phyloP scores from a whole-genome alignment of 257 asterid genomes.

The Solanum clarkiae region DNA sequence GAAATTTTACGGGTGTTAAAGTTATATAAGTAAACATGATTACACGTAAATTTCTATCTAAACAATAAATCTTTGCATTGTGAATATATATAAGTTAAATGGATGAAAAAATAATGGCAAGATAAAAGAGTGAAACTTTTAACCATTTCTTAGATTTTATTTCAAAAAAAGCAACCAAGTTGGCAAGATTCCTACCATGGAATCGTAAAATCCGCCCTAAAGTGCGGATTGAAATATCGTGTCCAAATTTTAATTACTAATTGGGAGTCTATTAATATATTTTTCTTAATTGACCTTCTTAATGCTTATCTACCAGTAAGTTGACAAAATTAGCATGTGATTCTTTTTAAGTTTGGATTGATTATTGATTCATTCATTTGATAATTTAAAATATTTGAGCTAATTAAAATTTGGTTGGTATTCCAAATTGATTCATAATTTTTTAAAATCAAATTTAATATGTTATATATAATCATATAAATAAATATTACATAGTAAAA shows the following conservation, averaged over 20 bases:
- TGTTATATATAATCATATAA: background rate
- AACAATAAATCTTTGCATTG: no score
- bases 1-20: no score
- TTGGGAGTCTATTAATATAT: constrained; percentile 1
- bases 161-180: background rate
- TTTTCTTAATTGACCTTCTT: background rate
- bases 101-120: no score
- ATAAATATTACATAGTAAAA: background rate
- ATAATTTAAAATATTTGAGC: background rate
- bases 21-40: no score
- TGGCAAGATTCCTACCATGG: constrained; percentile 22
- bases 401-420: background rate
- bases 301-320: constrained; percentile 9
- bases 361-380: background rate
- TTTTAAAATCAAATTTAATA: no score
- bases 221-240: constrained; percentile 11
- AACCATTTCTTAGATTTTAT: background rate
- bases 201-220: constrained; percentile 25
- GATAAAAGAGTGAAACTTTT: background rate
- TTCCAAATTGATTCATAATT: no score
- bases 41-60: no score
- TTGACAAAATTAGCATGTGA: background rate
- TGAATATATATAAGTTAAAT: no score
- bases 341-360: background rate
- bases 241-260: constrained; percentile 7